A percentile compares a stretch with the other conserved stretches of the same genome.
Evolutionary conservation across 495 filamentous ascomycete species (phyloP).

Genomic region (Daldinia concentrica): DNA sequence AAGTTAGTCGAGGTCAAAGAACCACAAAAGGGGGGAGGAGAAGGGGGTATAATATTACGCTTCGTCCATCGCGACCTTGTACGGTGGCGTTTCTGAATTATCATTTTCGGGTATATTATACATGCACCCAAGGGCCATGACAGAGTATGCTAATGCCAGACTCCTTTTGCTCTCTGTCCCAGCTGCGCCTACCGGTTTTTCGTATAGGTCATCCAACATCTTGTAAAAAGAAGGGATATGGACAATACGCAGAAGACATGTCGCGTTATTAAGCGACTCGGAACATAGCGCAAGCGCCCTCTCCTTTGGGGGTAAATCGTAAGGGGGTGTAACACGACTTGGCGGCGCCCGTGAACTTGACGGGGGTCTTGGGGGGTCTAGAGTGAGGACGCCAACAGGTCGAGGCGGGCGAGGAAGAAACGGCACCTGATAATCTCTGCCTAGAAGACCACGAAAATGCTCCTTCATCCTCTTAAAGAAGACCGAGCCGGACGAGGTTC

Average conservation of each 20-base stretch:
- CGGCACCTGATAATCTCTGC: constrained; percentile 59
- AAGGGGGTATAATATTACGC: constrained; percentile 67
- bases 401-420: constrained; percentile 57
- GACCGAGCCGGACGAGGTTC: constrained; percentile 88
- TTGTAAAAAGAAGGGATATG: constrained; percentile 87
- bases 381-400: constrained; percentile 51
- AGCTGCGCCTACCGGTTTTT: constrained; percentile 72
- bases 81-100: constrained; percentile 50
- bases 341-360: constrained; percentile 66
- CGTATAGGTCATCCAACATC: constrained; percentile 81
- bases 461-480: constrained; percentile 87
- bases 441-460: constrained; percentile 75
- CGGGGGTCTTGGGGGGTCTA: constrained; percentile 78
- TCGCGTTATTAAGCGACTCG: constrained; percentile 83
- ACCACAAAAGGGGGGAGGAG: neutral
- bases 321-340: constrained; percentile 64
- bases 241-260: constrained; percentile 84
- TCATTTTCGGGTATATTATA: constrained; percentile 68
- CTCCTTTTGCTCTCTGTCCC: constrained; percentile 81
- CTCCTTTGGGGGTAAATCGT: constrained; percentile 75
- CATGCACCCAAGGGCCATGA: constrained; percentile 86
- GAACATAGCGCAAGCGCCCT: constrained; percentile 75
- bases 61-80: constrained; percentile 79
- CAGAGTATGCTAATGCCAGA: constrained; percentile 82
- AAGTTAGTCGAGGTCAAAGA: constrained; percentile 11